Percentiles rank a stretch among this genome's conserved stretches.
These are phyloP conservation scores for Xylariaceae sp. DNA, from an alignment of 2,329 filamentous ascomycete genomes.

Conservation along the genomic window DNA sequence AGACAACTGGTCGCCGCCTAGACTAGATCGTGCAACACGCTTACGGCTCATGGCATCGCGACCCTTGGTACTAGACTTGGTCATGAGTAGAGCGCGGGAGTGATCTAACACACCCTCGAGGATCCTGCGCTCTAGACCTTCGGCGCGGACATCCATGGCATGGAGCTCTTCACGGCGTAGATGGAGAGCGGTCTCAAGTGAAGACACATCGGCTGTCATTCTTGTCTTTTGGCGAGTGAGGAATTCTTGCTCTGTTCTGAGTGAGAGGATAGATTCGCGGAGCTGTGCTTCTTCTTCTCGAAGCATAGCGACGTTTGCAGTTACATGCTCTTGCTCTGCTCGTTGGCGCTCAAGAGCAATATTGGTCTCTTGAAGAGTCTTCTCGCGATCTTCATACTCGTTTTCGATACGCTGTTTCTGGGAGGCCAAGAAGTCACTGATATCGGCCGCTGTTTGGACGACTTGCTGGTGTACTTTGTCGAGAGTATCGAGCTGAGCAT, in stretches of 20 bases:
- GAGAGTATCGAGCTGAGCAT: conserved; percentile 73
- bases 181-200: conserved; percentile 82
- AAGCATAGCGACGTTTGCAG: conserved; percentile 50
- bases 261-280: conserved; percentile 50
- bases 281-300: conserved; percentile 51
- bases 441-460: conserved; percentile 75
- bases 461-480: conserved; percentile 89
- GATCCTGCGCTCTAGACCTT: conserved; percentile 85
- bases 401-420: conserved; percentile 73
- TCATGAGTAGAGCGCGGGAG: conserved; percentile 82
- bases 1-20: conserved; percentile 33
- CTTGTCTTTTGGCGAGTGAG: conserved; percentile 74
- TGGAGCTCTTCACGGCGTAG: conserved; percentile 88
- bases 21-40: conserved; percentile 40
- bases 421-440: conserved; percentile 73
- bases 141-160: conserved; percentile 84
- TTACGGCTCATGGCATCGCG: conserved; percentile 57
- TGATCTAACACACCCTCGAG: conserved; percentile 95
- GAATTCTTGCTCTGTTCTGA: conserved; percentile 69
- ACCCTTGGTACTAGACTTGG: conserved; percentile 52
- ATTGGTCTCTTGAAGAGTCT: conserved; percentile 73
- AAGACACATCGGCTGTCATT: conserved; percentile 80
- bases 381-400: conserved; percentile 74
- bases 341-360: conserved; percentile 70
- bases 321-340: conserved; percentile 58